Conservation (phyloP, 1,284 basidiomycete genomes). For the Cryptococcus hybrid region DNA sequence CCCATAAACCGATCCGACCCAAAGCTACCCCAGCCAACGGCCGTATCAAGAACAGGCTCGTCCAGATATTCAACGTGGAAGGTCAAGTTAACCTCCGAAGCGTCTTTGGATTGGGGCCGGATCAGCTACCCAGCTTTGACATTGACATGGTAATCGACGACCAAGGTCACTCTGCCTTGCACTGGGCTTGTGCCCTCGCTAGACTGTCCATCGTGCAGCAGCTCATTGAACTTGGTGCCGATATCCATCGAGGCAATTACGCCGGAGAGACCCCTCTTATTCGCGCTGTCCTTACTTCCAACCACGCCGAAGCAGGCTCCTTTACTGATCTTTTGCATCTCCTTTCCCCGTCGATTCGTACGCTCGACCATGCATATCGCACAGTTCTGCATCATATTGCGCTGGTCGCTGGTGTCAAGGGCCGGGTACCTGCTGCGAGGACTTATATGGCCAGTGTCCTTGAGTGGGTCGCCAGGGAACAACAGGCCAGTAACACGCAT, state of each 20-base stretch:
- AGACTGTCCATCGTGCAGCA: slow-evolving; percentile 65
- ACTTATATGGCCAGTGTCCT: slow-evolving; percentile 93
- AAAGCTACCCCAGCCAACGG: slow-evolving; percentile 57
- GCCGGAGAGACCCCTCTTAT: slow-evolving; percentile 94
- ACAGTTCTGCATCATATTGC: slow-evolving; percentile 94
- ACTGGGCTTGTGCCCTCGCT: slow-evolving; percentile 87
- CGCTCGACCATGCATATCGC: slow-evolving; percentile 84
- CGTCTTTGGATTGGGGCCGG: slow-evolving; percentile 21
- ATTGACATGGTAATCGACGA: slow-evolving; percentile 85
- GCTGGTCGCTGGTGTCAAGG: slow-evolving; percentile 85
- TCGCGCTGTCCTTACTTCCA: slow-evolving; percentile 84
- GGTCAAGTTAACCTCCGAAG: slow-evolving; percentile 25
- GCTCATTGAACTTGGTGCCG: slow-evolving; percentile 71
- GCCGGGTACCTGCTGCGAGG: slow-evolving; percentile 75
- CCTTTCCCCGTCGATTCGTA: slow-evolving; percentile 67
- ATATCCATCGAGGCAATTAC: slow-evolving; percentile 85
- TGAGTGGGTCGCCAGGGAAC: slow-evolving; percentile 50
- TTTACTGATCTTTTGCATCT: slow-evolving; percentile 68
- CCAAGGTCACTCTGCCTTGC: slow-evolving; percentile 90
- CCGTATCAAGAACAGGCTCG: slow-evolving; percentile 36
- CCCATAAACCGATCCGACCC: slow-evolving; percentile 64
- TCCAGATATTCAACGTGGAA: slow-evolving; percentile 34
- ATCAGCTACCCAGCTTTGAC: slow-evolving; percentile 53
- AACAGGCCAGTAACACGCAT: slow-evolving; percentile 55
- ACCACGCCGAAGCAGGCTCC: slow-evolving; percentile 73